Evolutionary conservation across 1,284 basidiomycete genomes (phyloP).

Genomic region (Uromyces viciae-fabae): DNA sequence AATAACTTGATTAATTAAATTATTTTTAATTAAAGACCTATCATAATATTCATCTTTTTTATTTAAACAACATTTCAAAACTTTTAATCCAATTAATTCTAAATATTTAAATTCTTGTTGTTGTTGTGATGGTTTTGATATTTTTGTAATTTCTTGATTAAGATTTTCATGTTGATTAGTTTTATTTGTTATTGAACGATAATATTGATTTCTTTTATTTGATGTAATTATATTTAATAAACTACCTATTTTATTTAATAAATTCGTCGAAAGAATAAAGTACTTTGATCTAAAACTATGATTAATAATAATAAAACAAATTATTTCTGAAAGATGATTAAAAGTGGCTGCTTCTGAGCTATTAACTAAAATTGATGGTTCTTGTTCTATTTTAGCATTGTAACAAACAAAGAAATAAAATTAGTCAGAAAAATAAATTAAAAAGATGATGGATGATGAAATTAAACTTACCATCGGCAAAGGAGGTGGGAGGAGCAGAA

Average conservation of each 20-base stretch:
- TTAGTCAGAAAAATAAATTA: neutral
- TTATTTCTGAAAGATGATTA: slow-evolving; percentile 70
- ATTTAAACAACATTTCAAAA: slow-evolving; percentile 79
- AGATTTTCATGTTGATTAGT: neutral
- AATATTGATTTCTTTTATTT: slow-evolving; percentile 53
- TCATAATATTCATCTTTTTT: slow-evolving; percentile 82
- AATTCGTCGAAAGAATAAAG: slow-evolving; percentile 74
- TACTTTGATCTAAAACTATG: slow-evolving; percentile 81
- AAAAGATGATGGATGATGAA: neutral
- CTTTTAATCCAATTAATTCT: slow-evolving; percentile 67
- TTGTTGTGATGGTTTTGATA: neutral
- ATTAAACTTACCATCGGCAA: too few relatives aligned
- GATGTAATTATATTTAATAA: slow-evolving; percentile 61
- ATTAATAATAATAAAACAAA: slow-evolving; percentile 80
- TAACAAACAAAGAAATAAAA: neutral
- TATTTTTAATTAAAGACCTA: slow-evolving; percentile 76
- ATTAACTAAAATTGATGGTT: slow-evolving; percentile 42
- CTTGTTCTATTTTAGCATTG: neutral
- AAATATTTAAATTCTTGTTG: slow-evolving; percentile 25
- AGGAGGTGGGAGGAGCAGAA: slow-evolving; percentile 49
- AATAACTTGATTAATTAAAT: slow-evolving; percentile 71
- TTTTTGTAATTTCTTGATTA: too few relatives aligned
- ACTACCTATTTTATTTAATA: slow-evolving; percentile 70
- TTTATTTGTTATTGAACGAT: too few relatives aligned
- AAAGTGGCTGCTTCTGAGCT: slow-evolving; percentile 51